Conservation (phyloP, 345 rosid genomes). For the Sisymbrium irio region DNA sequence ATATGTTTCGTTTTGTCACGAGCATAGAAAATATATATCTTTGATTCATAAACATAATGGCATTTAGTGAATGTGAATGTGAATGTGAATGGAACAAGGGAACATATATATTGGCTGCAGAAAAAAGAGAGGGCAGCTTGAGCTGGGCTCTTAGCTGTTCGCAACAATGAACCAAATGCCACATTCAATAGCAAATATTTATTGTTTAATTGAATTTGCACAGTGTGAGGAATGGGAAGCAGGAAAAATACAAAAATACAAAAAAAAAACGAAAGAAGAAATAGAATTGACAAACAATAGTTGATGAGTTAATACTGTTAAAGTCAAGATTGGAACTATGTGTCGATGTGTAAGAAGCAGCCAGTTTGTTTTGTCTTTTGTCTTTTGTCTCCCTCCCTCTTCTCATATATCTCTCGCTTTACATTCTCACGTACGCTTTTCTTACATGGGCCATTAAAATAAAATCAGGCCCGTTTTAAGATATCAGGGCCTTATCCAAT, state of each 20-base stretch:
- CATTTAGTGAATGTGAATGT: slow-evolving; percentile 25
- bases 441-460: not conserved
- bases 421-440: not conserved
- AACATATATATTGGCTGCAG: slow-evolving; percentile 27
- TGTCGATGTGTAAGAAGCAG: slow-evolving; percentile 6
- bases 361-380: not conserved
- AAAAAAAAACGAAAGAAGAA: not conserved
- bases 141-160: slow-evolving; percentile 30
- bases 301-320: slow-evolving; percentile 16
- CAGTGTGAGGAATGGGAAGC: not conserved
- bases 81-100: slow-evolving; percentile 24
- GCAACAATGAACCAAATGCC: slow-evolving; percentile 25
- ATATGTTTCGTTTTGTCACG: not conserved
- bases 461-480: not conserved
- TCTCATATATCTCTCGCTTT: not conserved
- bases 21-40: not conserved
- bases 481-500: not conserved
- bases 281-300: not conserved
- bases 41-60: not conserved
- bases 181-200: slow-evolving; percentile 20
- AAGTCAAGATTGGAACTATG: slow-evolving; percentile 25
- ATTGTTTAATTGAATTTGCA: not conserved
- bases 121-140: slow-evolving; percentile 25
- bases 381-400: slow-evolving; percentile 22
- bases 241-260: not conserved